phyloP scores from a whole-genome alignment of 345 rosid genomes.

The Lagerstroemia speciosa region DNA sequence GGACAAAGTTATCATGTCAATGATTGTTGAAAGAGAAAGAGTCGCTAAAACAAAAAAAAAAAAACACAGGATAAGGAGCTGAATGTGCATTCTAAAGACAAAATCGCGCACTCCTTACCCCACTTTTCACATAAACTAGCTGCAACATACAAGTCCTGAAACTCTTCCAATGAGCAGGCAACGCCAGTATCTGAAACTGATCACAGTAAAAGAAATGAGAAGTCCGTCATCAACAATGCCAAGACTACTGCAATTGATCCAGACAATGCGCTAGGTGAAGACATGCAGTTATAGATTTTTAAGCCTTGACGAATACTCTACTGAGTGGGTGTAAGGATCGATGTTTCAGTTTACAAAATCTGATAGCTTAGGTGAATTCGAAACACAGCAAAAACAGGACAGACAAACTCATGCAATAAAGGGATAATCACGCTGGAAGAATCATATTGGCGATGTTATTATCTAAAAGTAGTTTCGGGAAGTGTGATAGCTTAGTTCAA shows the following conservation, averaged over 20 bases:
- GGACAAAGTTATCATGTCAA: neutral
- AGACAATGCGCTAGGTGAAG: neutral
- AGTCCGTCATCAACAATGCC: neutral
- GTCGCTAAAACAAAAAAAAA: neutral
- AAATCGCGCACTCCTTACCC: constrained; percentile 25
- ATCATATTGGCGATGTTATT: no score
- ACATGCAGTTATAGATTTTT: neutral
- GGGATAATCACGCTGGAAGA: neutral
- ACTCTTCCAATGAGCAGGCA: constrained; percentile 57
- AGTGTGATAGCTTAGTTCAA: no score
- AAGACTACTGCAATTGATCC: neutral
- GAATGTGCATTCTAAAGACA: neutral
- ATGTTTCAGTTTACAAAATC: neutral
- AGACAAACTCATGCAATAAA: neutral
- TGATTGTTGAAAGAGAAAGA: neutral
- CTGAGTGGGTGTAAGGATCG: neutral
- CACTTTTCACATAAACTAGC: constrained; percentile 33
- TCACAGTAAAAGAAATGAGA: neutral
- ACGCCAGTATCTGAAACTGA: constrained; percentile 74
- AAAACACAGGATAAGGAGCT: neutral
- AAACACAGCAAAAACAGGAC: neutral
- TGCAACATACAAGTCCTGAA: constrained; percentile 33
- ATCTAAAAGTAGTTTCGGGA: no score
- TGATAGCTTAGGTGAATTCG: neutral
- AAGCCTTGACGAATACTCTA: neutral